phyloP scores from a whole-genome alignment of 2,329 filamentous ascomycete genomes.

The Paraconiothyrium sp. region DNA sequence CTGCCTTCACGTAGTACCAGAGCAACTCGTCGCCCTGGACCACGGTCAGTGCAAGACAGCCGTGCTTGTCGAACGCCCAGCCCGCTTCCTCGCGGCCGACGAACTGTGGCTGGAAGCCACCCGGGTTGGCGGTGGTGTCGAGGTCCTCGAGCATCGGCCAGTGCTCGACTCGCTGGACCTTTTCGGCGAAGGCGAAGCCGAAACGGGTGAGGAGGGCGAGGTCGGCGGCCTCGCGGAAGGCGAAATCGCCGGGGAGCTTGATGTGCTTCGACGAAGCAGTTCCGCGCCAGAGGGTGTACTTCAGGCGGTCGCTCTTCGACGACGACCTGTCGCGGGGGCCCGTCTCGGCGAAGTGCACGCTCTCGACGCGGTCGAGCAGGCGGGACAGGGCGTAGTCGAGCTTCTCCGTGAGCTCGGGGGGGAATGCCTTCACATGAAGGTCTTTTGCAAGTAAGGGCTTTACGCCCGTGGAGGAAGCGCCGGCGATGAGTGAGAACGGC shows the following conservation, averaged over 20 bases:
- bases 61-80: slow-evolving; percentile 3
- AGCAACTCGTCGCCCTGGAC: background rate
- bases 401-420: background rate
- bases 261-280: background rate
- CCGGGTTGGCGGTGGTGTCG: background rate
- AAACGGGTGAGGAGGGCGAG: background rate
- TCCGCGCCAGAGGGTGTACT: background rate
- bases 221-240: slow-evolving; percentile 3
- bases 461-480: background rate
- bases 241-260: background rate
- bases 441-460: background rate
- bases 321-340: background rate
- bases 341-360: background rate
- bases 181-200: background rate
- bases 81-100: background rate
- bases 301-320: background rate
- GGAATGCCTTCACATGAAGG: background rate
- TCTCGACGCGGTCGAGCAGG: background rate
- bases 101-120: background rate
- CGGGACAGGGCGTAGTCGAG: background rate
- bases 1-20: background rate
- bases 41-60: background rate
- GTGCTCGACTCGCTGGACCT: background rate
- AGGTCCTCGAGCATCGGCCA: background rate
- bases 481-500: background rate